Evolutionary conservation across 2,329 filamentous ascomycete species (phyloP).

Genomic region (Diaporthe batatas): DNA sequence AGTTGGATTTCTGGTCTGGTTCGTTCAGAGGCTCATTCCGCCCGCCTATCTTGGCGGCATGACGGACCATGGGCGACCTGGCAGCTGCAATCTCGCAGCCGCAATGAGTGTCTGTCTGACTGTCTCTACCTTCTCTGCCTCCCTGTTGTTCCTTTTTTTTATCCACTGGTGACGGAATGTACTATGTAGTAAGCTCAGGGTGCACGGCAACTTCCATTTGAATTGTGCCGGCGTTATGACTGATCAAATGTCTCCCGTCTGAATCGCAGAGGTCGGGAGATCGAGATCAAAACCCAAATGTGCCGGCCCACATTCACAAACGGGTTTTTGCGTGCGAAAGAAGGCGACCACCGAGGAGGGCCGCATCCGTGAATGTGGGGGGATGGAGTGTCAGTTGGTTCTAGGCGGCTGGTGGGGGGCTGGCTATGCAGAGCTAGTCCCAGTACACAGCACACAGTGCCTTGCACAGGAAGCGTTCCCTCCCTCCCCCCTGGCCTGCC

Average conservation of each 20-base stretch:
- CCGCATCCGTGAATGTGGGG: constrained; percentile 15
- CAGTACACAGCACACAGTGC: neutral
- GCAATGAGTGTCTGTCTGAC: neutral
- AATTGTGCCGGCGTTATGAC: constrained; percentile 23
- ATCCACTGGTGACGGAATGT: neutral
- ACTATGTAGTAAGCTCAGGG: too few species aligned
- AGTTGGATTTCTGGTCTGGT: constrained; percentile 15
- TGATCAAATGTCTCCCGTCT: constrained; percentile 37
- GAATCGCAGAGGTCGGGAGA: constrained; percentile 32
- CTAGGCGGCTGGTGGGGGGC: constrained; percentile 22
- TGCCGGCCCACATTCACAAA: constrained; percentile 23
- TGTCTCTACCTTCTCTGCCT: neutral
- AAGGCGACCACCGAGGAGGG: constrained; percentile 29
- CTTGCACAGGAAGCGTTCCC: neutral
- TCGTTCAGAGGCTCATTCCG: constrained; percentile 17
- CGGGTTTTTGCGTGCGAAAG: constrained; percentile 27
- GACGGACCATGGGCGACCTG: neutral
- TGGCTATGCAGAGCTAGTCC: neutral
- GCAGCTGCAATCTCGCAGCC: neutral
- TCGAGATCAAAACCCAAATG: constrained; percentile 32
- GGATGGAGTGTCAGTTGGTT: constrained; percentile 10
- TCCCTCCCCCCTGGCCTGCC: constrained; percentile 1
- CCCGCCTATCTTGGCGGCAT: constrained; percentile 27
- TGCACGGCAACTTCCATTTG: constrained; percentile 28
- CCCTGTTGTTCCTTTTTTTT: neutral